Evolutionary conservation across 805 yeast genomes (phyloP).

Genomic region (Wickerhamomyces strasburgensis): DNA sequence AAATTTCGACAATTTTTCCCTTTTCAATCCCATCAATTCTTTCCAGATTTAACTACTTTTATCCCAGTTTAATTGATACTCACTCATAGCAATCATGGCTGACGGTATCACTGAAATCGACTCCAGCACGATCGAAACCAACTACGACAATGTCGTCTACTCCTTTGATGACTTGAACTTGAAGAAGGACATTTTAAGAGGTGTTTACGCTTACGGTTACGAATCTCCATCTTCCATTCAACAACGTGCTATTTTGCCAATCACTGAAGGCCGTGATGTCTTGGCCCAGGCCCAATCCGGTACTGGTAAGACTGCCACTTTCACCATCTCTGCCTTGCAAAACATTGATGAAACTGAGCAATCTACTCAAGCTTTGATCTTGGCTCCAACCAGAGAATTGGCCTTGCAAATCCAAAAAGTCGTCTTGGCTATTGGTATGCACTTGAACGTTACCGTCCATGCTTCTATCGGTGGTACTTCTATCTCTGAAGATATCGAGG

Average conservation of each 20-base stretch:
- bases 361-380: conserved; percentile 86
- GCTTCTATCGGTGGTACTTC: conserved; percentile 98
- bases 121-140: conserved; percentile 81
- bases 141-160: conserved; percentile 87
- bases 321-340: conserved; percentile 77
- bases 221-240: conserved; percentile 97
- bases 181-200: conserved; percentile 56
- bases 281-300: conserved; percentile 99
- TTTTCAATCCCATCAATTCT: too few relatives aligned
- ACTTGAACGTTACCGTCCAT: conserved; percentile 86
- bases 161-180: conserved; percentile 77
- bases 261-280: conserved; percentile 90
- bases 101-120: conserved; percentile 79
- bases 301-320: conserved; percentile 98
- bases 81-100: conserved; percentile 27
- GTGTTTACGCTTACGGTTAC: conserved; percentile 80
- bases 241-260: conserved; percentile 95
- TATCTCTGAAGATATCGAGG: conserved; percentile 80
- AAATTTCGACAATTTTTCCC: too few relatives aligned
- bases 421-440: conserved; percentile 81
- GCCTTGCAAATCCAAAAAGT: conserved; percentile 96
- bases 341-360: conserved; percentile 67
- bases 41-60: too few relatives aligned
- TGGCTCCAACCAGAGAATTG: conserved; percentile 97
- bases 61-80: too few relatives aligned